These are phyloP conservation scores for Ploettnerulaceae sp. DNA, from an alignment of 2,329 filamentous ascomycete genomes.

Conservation along the genomic window DNA sequence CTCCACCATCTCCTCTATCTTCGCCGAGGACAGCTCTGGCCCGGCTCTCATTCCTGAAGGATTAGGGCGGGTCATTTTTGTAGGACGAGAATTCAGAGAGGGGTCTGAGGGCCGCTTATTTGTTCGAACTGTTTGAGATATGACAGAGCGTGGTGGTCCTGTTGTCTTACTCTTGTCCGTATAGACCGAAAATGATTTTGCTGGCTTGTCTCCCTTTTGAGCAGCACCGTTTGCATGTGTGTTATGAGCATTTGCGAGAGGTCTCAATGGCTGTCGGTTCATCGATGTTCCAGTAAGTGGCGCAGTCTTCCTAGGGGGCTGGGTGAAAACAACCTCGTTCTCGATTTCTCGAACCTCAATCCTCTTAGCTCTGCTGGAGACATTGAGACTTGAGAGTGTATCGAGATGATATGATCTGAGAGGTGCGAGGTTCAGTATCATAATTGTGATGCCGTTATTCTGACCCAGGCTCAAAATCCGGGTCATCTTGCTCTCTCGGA, in stretches of 20 bases:
- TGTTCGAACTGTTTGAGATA: slow-evolving; percentile 30
- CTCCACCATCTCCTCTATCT: slow-evolving; percentile 88
- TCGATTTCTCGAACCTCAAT: slow-evolving; percentile 95
- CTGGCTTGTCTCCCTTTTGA: slow-evolving; percentile 62
- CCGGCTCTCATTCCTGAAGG: slow-evolving; percentile 27
- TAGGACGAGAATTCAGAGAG: slow-evolving; percentile 37
- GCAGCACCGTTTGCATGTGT: slow-evolving; percentile 56
- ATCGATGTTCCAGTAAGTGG: slow-evolving; percentile 39
- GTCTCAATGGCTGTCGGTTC: slow-evolving; percentile 71
- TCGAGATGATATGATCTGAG: slow-evolving; percentile 91
- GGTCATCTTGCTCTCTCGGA: slow-evolving; percentile 69
- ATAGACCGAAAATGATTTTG: slow-evolving; percentile 83
- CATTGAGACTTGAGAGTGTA: slow-evolving; percentile 88
- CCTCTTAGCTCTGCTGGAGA: slow-evolving; percentile 91
- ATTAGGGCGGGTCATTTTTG: slow-evolving; percentile 43
- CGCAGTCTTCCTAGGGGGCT: slow-evolving; percentile 53
- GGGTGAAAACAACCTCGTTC: slow-evolving; percentile 87
- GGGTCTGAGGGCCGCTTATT: slow-evolving; percentile 34
- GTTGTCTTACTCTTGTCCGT: slow-evolving; percentile 61
- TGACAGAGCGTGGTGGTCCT: slow-evolving; percentile 28
- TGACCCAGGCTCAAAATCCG: slow-evolving; percentile 86
- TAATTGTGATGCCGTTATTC: slow-evolving; percentile 91
- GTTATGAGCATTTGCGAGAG: slow-evolving; percentile 71
- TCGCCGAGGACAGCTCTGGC: slow-evolving; percentile 56
- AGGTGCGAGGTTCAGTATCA: slow-evolving; percentile 92